Percentiles rank a stretch among this genome's conserved stretches.
Evolutionary conservation across 1,284 basidiomycete species (phyloP).

Genomic region (Takashimella koratensis): DNA sequence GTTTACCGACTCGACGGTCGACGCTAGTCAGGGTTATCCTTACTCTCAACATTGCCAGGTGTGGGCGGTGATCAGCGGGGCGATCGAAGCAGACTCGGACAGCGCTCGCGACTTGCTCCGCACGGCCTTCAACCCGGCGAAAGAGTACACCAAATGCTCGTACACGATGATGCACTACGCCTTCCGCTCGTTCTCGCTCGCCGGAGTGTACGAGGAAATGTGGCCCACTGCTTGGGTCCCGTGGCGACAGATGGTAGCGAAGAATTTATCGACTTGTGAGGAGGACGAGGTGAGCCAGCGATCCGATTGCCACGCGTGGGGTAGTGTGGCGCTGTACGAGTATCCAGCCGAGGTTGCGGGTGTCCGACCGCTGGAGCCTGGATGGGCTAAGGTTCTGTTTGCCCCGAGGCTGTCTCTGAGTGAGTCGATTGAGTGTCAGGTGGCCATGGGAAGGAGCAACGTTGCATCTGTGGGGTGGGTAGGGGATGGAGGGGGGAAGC

Average conservation of each 20-base stretch:
- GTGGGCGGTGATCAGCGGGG: slow-evolving; percentile 21
- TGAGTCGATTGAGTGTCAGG: slow-evolving; percentile 5
- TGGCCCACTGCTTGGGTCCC: slow-evolving; percentile 11
- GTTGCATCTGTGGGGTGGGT: not conserved
- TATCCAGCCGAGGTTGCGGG: slow-evolving; percentile 27
- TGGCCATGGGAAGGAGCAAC: not conserved
- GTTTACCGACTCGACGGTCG: slow-evolving; percentile 26
- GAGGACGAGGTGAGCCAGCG: slow-evolving; percentile 34
- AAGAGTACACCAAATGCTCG: slow-evolving; percentile 18
- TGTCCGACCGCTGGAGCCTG: slow-evolving; percentile 17
- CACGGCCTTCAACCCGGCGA: slow-evolving; percentile 7
- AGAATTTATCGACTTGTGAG: slow-evolving; percentile 30
- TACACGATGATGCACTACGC: slow-evolving; percentile 32
- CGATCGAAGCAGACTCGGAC: too few relatives aligned
- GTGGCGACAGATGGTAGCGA: slow-evolving; percentile 24
- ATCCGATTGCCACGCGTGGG: slow-evolving; percentile 35
- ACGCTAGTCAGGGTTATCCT: too few relatives aligned
- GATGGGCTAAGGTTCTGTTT: slow-evolving; percentile 17
- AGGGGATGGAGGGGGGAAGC: not conserved
- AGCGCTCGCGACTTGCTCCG: slow-evolving; percentile 12
- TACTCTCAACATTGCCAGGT: slow-evolving; percentile 31
- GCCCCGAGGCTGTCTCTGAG: slow-evolving; percentile 15
- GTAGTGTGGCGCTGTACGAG: slow-evolving; percentile 27
- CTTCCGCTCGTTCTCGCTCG: slow-evolving; percentile 24
- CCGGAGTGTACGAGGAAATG: slow-evolving; percentile 18